Evolutionary conservation across 441 rosid genomes (phyloP).

Genomic region (Manihot esculenta): DNA sequence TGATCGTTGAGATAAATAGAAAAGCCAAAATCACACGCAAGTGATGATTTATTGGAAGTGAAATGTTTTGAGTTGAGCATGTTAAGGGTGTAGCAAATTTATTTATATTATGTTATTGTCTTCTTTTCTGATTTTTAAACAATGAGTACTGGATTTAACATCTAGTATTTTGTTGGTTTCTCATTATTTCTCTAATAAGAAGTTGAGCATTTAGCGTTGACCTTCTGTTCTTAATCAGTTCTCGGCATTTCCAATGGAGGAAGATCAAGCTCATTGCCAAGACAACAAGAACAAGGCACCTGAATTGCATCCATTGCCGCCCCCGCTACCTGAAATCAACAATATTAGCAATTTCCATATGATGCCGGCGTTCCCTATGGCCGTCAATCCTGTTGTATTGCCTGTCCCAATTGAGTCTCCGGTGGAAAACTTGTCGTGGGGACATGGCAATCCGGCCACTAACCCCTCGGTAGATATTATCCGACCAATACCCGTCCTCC

Average conservation of each 20-base stretch:
- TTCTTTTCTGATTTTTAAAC: neutral
- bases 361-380: slow-evolving; percentile 32
- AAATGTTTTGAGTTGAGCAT: no score
- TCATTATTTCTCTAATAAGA: neutral
- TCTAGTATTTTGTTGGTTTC: neutral
- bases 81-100: no score
- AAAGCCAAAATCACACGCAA: neutral
- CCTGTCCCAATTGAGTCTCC: slow-evolving; percentile 40
- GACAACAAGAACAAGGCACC: slow-evolving; percentile 20
- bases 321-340: slow-evolving; percentile 30
- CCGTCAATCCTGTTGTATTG: slow-evolving; percentile 25
- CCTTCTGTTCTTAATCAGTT: slow-evolving; percentile 35
- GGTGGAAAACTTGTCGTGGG: slow-evolving; percentile 28
- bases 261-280: slow-evolving; percentile 32
- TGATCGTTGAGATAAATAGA: neutral
- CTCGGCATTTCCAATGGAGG: slow-evolving; percentile 43
- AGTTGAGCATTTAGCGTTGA: neutral
- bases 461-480: slow-evolving; percentile 25
- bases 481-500: slow-evolving; percentile 34
- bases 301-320: slow-evolving; percentile 19
- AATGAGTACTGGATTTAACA: neutral
- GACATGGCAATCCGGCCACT: slow-evolving; percentile 24
- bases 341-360: slow-evolving; percentile 28
- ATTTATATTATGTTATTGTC: neutral
- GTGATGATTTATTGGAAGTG: slow-evolving; percentile 4